Percentiles rank a stretch among this genome's conserved stretches.
Evolutionary conservation across 1,284 basidiomycete genomes (phyloP).

Genomic region (Cutaneotrichosporon sp.): DNA sequence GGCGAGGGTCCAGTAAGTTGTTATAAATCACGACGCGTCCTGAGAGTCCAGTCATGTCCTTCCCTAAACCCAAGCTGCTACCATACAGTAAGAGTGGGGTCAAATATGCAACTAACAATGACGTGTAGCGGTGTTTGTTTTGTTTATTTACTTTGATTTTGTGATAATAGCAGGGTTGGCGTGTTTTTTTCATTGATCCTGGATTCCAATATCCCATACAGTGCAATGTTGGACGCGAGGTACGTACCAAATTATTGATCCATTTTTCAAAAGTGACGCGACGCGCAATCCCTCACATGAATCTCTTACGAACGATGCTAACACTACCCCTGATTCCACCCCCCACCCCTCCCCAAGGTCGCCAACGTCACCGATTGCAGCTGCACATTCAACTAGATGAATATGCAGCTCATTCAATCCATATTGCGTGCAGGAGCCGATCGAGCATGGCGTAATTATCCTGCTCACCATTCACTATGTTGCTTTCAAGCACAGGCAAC

Average conservation of each 20-base stretch:
- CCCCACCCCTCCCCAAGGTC: neutral
- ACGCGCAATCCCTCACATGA: neutral
- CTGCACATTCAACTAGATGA: neutral
- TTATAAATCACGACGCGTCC: conserved; percentile 17
- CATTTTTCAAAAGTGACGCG: neutral
- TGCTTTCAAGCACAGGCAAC: neutral
- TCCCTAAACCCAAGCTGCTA: no score
- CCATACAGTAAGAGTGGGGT: neutral
- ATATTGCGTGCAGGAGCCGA: neutral
- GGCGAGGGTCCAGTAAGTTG: neutral
- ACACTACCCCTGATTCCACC: neutral
- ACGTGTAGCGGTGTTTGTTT: conserved; percentile 7
- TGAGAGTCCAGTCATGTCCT: conserved; percentile 3
- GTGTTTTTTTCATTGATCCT: neutral
- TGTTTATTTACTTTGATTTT: conserved; percentile 6
- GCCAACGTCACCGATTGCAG: neutral
- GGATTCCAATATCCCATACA: neutral
- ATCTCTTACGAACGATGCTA: neutral
- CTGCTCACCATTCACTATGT: no score
- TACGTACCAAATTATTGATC: neutral
- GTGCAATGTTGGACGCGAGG: neutral
- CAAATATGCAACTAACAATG: neutral
- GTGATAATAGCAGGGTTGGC: conserved; percentile 1
- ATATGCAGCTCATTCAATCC: no score
- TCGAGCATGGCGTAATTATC: neutral